Evolutionary conservation across 176 grass and related monocot genomes (phyloP), one percentile per base, ranked within the genome.

Genomic region (Thalia dealbata): DNA sequence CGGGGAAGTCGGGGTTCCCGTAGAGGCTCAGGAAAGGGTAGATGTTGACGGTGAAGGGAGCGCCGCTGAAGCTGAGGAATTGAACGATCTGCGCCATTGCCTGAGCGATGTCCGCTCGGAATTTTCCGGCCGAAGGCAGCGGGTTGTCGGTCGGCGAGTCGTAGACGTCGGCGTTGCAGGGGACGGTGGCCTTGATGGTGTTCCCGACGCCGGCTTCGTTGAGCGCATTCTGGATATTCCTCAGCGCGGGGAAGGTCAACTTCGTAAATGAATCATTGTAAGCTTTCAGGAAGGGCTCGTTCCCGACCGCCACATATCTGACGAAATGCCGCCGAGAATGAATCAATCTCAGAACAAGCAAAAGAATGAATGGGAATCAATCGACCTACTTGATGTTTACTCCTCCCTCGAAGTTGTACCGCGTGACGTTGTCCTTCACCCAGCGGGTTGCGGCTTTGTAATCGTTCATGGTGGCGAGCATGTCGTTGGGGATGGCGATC

Each of bases 1-100:
- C 19, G 0, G 91, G 91, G 77, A 95, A 95, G n/a, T 81, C 18
- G 24, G 61, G 65, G 69, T 81, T 79, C 7, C 74, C 87, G 22
- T 90, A 95, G 10, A 95, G 77, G 63, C 91, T 90, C 23, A 90
- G 84, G 70, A 95, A 90, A 0, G 87, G 86, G 74, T 95, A 95
- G 42, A 90, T 95, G 73, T 90, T 95, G 23, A 95, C 84, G 23
- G 74, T 84, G 67, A 90, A 80, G 0, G 91, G 91, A n/a, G 84
- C 78, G n/a, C 77, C 70, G 66, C 73, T 83, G 8, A 60, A 66
- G 77, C 69, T 77, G 61, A 87, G 73, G 70, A 95, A 90, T 1
- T 21, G 16, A 8, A 87, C 73, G 64, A 95, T 83, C 16, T 90
- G 76, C 0, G 74, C 14, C 70, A 95, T 87, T 23, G 45, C 0